Evolutionary conservation across 805 yeast genomes (phyloP).

Genomic region (Tetrapisispora iriomotensis): DNA sequence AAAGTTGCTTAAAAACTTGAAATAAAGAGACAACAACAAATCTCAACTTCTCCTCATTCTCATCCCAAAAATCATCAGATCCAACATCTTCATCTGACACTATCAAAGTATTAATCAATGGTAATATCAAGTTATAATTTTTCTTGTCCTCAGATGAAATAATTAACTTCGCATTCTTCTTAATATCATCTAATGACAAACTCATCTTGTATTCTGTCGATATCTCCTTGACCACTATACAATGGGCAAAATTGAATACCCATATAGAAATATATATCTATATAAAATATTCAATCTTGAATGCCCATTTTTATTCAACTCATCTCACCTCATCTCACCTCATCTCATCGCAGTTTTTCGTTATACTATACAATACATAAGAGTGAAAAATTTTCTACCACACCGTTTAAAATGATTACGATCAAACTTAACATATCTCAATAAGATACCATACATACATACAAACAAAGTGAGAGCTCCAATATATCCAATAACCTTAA

Average conservation of each 20-base stretch:
- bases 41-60: conserved; percentile 17
- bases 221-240: no score
- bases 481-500: no score
- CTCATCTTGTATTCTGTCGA: conserved; percentile 8
- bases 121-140: conserved; percentile 26
- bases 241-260: neutral
- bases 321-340: conserved; percentile 5
- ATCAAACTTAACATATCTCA: no score
- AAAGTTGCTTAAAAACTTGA: conserved; percentile 27
- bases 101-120: conserved; percentile 17
- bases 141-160: conserved; percentile 21
- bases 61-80: conserved; percentile 5
- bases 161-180: conserved; percentile 20
- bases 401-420: neutral
- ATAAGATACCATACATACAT: no score
- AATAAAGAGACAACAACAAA: conserved; percentile 24
- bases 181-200: conserved; percentile 20
- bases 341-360: neutral
- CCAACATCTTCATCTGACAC: conserved; percentile 5
- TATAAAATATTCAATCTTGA: no score
- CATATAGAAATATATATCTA: neutral
- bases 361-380: neutral
- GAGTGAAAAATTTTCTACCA: neutral
- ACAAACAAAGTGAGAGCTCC: no score
- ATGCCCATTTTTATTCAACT: neutral